Conservation (phyloP, 345 rosid genomes). For the Clausena lansium region DNA sequence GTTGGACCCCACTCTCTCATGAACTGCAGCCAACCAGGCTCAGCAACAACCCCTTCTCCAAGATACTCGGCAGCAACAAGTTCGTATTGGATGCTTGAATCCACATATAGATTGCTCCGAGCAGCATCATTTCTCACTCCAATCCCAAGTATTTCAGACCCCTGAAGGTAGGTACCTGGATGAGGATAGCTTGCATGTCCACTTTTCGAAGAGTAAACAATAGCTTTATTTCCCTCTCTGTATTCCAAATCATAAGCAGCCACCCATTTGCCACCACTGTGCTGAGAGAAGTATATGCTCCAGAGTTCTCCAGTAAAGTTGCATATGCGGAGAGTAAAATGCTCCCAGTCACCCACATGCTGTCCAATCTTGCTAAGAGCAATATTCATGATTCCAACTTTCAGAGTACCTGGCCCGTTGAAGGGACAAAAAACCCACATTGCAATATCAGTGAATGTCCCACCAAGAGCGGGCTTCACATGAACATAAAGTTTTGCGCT, state of each 20-base stretch:
- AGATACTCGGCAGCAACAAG: conserved; percentile 74
- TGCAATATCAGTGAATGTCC: conserved; percentile 74
- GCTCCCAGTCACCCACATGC: conserved; percentile 97
- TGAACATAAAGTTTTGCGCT: conserved; percentile 76
- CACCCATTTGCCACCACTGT: conserved; percentile 85
- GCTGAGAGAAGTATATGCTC: conserved; percentile 85
- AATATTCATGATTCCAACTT: conserved; percentile 47
- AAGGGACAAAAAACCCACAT: conserved; percentile 93
- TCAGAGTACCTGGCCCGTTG: conserved; percentile 84
- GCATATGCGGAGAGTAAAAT: conserved; percentile 80
- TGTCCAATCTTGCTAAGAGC: conserved; percentile 63
- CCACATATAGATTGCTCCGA: conserved; percentile 40
- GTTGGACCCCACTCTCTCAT: conserved; percentile 93
- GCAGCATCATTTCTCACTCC: conserved; percentile 80
- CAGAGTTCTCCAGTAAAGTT: conserved; percentile 78
- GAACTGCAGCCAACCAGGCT: conserved; percentile 77
- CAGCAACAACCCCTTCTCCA: conserved; percentile 38
- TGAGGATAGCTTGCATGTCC: conserved; percentile 87
- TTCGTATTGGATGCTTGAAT: conserved; percentile 68
- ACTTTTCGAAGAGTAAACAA: conserved; percentile 60
- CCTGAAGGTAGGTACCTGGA: conserved; percentile 68
- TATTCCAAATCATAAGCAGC: conserved; percentile 69
- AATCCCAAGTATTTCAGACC: conserved; percentile 54
- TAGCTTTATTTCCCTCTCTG: conserved; percentile 53
- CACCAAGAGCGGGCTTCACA: conserved; percentile 82